Base-by-base conservation (phyloP, 2,329 filamentous ascomycete genomes). In the Capronia epimyces region DNA sequence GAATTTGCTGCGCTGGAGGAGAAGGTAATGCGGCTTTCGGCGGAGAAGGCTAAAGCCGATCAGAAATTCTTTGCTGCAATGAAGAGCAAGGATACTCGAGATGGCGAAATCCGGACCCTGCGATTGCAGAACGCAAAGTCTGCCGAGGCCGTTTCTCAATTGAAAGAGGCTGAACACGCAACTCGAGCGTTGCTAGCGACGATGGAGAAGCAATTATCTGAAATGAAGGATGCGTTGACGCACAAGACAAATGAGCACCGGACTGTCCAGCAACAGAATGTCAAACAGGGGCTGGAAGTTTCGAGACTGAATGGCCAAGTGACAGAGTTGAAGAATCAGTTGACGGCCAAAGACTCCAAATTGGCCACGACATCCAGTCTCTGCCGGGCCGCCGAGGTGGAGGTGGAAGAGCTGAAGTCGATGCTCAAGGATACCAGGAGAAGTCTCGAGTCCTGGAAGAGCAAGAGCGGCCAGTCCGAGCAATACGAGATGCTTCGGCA, bases 51-150 rank as follows among this genome's bases (percentile, higher is more conserved):
- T 58, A 97, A 96, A 69, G 91, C 91, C 1, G 93, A 98, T 64
- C 91, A 97, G 65, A 97, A 97, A 69, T 98, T 95, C 66, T 97
- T 97, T 67, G 88, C 87, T 1, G 89, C 90, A 7, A 89, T 95
- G 76, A 96, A 95, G 66, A 86, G 90, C 60, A 94, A 91, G 64
- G 91, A 97, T 64, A 84, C 86, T 39, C 80, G 89, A 44, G 85
- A 89, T 51, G 77, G 80, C 52, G 91, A 97, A 69, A 84, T 94
- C 41, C 79, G 87, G 60, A 80, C 84, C 2, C 73, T 96, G 51
- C 83, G 89, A 54, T 77, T 82, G 55, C 90, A 97, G 67, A 94
- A 91, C 64, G 78, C 81, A 42, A 95, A 95, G 70, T 94, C 87
- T 50, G 89, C 89, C 0, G 93, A 97, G 66, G 94, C 97, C 53